Evolutionary conservation across 345 rosid species (phyloP).

Genomic region (Eutrema heterophyllum): DNA sequence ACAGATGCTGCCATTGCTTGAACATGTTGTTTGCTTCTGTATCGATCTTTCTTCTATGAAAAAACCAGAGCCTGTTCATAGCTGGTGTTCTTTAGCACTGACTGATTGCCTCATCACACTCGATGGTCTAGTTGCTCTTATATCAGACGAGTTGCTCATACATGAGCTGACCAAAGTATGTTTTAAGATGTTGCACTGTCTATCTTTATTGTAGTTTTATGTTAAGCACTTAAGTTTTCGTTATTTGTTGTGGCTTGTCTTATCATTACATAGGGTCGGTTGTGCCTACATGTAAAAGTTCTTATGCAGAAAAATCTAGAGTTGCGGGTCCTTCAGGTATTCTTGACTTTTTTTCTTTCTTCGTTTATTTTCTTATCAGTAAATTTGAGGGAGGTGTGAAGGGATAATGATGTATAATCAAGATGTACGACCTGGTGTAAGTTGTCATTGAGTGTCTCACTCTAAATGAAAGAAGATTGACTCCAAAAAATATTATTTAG

Average conservation of each 20-base stretch:
- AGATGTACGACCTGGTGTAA: constrained; percentile 14
- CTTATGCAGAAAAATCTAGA: constrained; percentile 71
- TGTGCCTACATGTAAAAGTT: constrained; percentile 60
- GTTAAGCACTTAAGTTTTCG: constrained; percentile 2
- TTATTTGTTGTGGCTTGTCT: constrained; percentile 19
- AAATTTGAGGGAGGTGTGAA: neutral
- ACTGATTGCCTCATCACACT: constrained; percentile 72
- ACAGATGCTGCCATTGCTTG: constrained; percentile 89
- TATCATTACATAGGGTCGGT: constrained; percentile 50
- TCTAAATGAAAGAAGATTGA: neutral
- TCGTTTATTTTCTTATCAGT: neutral
- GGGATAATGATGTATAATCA: neutral
- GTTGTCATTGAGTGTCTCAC: neutral
- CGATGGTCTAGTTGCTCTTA: constrained; percentile 65
- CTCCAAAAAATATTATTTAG: neutral
- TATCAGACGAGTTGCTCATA: constrained; percentile 63
- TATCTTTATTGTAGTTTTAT: constrained; percentile 5
- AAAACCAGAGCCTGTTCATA: constrained; percentile 80
- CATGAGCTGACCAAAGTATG: constrained; percentile 79
- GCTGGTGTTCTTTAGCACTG: constrained; percentile 81
- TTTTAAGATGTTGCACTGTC: constrained; percentile 8
- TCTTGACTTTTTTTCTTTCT: constrained; percentile 1
- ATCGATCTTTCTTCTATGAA: constrained; percentile 50
- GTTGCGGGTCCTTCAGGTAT: constrained; percentile 74
- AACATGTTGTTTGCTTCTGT: constrained; percentile 62